A percentile compares a stretch with the other conserved stretches of the same genome.
phyloP scores from a whole-genome alignment of 352 stramenopile genomes.

The Globisporangium splendens region DNA sequence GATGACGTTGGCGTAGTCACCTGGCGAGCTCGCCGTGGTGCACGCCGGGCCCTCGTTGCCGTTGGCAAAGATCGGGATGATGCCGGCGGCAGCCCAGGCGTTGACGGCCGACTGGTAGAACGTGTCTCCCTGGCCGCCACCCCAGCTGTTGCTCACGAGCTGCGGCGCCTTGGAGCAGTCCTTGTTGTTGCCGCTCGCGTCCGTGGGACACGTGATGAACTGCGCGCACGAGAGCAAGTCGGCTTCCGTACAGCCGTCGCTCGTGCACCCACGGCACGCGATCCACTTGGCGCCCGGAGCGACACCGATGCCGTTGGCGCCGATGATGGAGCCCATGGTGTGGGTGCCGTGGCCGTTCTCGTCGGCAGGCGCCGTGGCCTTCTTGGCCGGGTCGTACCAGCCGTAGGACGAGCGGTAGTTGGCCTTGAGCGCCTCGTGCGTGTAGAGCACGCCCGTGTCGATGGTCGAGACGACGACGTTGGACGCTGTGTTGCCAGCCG shows the following conservation, averaged over 20 bases:
- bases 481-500: constrained; percentile 18
- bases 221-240: constrained; percentile 26
- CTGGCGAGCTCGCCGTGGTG: constrained; percentile 18
- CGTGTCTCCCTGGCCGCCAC: constrained; percentile 9
- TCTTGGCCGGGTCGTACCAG: constrained; percentile 27
- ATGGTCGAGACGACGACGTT: constrained; percentile 27
- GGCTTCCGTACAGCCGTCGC: constrained; percentile 9
- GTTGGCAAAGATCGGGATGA: constrained; percentile 24
- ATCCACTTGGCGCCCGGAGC: constrained; percentile 36
- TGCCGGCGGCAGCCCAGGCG: constrained; percentile 21
- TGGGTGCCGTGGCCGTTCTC: constrained; percentile 27
- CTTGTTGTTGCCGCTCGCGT: constrained; percentile 14
- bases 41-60: constrained; percentile 26
- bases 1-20: constrained; percentile 24
- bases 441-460: constrained; percentile 27
- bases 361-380: constrained; percentile 17
- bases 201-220: constrained; percentile 35
- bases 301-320: constrained; percentile 29
- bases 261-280: constrained; percentile 20
- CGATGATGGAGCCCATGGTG: constrained; percentile 33
- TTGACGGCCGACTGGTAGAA: constrained; percentile 10
- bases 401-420: constrained; percentile 24
- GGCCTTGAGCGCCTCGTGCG: constrained; percentile 21
- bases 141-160: constrained; percentile 34
- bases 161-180: constrained; percentile 31